Evolutionary conservation across 2,329 filamentous ascomycete genomes (phyloP).

Genomic region (Trichoderma breve): DNA sequence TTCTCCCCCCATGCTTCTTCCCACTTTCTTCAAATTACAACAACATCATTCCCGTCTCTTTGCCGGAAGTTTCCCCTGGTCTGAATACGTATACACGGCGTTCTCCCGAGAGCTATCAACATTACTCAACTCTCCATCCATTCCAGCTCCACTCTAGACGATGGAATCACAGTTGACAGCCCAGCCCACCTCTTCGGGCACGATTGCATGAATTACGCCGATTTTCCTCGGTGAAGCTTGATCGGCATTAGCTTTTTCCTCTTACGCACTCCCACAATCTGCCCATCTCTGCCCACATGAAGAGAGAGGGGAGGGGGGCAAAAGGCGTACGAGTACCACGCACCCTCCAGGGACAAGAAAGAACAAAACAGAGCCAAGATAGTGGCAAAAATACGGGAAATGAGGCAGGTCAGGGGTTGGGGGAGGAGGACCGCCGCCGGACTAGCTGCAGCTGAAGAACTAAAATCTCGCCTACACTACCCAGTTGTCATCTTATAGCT

Average conservation of each 20-base stretch:
- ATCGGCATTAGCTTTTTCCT: background rate
- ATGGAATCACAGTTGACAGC: background rate
- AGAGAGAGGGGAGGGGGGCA: too few relatives aligned
- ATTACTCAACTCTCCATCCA: background rate
- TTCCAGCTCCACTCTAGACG: background rate
- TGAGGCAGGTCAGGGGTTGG: background rate
- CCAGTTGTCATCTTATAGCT: background rate
- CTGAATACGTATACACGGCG: background rate
- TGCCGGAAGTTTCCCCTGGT: too few relatives aligned
- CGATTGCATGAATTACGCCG: background rate
- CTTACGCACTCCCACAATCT: background rate
- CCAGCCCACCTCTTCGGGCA: background rate
- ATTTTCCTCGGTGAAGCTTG: background rate
- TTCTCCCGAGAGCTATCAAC: background rate
- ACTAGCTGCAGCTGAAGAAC: slow-evolving; percentile 19
- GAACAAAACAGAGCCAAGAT: background rate
- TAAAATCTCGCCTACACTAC: background rate
- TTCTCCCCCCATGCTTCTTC: too few relatives aligned
- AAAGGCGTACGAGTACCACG: too few relatives aligned
- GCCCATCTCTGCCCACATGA: background rate
- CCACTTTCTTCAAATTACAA: background rate
- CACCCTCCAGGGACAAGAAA: background rate
- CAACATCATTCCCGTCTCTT: too few relatives aligned
- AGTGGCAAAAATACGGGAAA: slow-evolving; percentile 23
- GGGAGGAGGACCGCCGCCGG: background rate